Evolutionary conservation across 169 alveolate species (phyloP), one percentile per base, ranked within the genome.

Genomic region (Eimeria necatrix): DNA sequence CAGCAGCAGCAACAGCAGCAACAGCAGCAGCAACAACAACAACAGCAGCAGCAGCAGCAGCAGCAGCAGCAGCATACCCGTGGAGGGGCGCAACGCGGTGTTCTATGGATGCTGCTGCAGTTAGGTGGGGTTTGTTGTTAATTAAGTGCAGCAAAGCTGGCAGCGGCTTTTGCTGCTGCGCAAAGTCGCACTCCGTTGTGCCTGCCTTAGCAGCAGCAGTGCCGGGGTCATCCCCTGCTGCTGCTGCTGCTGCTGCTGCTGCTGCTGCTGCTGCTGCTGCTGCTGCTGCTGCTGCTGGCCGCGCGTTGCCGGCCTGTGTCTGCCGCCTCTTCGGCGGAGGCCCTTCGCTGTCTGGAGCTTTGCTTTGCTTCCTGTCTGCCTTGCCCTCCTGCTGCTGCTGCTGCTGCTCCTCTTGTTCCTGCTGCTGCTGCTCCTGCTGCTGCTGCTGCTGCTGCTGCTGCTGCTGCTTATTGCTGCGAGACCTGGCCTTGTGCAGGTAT

Each of bases 121-220:
- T 68, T 12, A 68, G 78, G 26, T 68, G 78, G 46, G 78, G 78
- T n/a, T 68, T 68, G 78, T 68, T 68, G 26, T 68, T n/a, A 16
- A 68, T 68, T 18, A 68, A n/a, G 46, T 68, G 78, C 26, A 68
- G 26, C 46, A 68, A n/a, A n/a, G 78, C 78, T n/a, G 78, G 78
- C 78, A 68, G 78, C 78, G 6, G 78, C 26, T n/a, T 12, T 8
- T 68, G 78, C 78, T 68, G 78, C 78, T 68, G 46, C 78, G 26
- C 26, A n/a, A 68, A 68, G 26, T 68, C 78, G 18, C 41, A 68
- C 16, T 68, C 78, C 16, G 85, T 74, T 26, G 85, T 41, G 6
- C 59, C 85, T 26, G 85, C 85, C 49, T 22, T 41, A 8, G 85
- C 85, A 8, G 85, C 85, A 24, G 85, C 59, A 74, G 85, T 74